Percentiles rank a stretch among this genome's conserved stretches.
phyloP scores from a whole-genome alignment of 345 rosid genomes.

The Eutrema japonicum region DNA sequence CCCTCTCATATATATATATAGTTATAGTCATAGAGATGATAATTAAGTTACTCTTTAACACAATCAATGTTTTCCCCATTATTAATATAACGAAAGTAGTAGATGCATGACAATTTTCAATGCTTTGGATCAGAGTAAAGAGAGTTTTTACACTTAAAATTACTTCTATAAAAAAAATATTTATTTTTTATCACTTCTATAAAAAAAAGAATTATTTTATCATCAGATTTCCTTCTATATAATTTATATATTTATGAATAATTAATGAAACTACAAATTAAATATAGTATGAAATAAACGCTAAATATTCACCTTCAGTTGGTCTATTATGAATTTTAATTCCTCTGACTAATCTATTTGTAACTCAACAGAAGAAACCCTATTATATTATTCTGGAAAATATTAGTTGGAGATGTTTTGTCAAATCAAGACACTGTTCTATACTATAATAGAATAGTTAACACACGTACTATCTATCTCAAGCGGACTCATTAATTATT shows the following conservation, averaged over 20 bases:
- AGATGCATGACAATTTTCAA: neutral
- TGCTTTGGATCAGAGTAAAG: neutral
- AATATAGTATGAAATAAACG: neutral
- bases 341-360: neutral
- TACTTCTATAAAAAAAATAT: neutral
- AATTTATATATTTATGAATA: neutral
- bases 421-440: conserved; percentile 20
- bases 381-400: conserved; percentile 3
- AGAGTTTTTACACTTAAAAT: neutral
- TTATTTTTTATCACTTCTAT: neutral
- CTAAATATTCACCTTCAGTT: neutral
- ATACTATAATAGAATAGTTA: neutral
- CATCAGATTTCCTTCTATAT: neutral
- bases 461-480: conserved; percentile 2
- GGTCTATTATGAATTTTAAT: neutral
- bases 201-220: neutral
- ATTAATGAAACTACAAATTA: neutral
- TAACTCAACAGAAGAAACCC: neutral
- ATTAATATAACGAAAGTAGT: neutral
- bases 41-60: neutral
- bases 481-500: conserved; percentile 5
- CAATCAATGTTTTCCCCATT: neutral
- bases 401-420: neutral
- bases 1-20: neutral
- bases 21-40: neutral